phyloP scores from a whole-genome alignment of 2,329 filamentous ascomycete species.

The Fusarium acutatum region DNA sequence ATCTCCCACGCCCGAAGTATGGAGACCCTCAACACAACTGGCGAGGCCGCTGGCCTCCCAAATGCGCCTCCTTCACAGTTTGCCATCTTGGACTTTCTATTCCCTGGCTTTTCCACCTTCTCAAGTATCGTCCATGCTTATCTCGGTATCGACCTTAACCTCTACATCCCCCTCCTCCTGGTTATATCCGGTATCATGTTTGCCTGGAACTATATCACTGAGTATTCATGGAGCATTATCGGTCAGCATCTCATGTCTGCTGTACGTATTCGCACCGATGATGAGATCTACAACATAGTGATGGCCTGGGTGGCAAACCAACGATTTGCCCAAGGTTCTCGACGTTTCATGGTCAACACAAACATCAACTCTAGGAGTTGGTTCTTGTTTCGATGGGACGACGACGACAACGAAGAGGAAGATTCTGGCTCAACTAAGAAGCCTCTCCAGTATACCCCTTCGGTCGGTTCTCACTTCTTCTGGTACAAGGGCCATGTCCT shows the following conservation, averaged over 20 bases:
- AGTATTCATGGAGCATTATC: slow-evolving; percentile 57
- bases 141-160: slow-evolving; percentile 67
- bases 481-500: slow-evolving; percentile 69
- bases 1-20: slow-evolving; percentile 26
- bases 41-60: slow-evolving; percentile 2
- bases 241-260: slow-evolving; percentile 69
- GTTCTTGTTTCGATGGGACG: slow-evolving; percentile 55
- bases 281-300: slow-evolving; percentile 77
- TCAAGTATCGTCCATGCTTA: slow-evolving; percentile 63
- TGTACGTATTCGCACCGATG: slow-evolving; percentile 72
- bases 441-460: slow-evolving; percentile 69
- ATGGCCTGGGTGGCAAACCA: slow-evolving; percentile 75
- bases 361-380: slow-evolving; percentile 63
- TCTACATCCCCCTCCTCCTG: slow-evolving; percentile 68
- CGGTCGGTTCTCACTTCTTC: slow-evolving; percentile 73
- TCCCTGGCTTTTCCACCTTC: slow-evolving; percentile 71
- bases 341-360: slow-evolving; percentile 72
- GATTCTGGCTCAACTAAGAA: slow-evolving; percentile 54
- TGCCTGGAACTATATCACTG: slow-evolving; percentile 61
- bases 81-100: slow-evolving; percentile 67
- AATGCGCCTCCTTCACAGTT: slow-evolving; percentile 47
- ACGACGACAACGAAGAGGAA: slow-evolving; percentile 58
- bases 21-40: slow-evolving; percentile 37
- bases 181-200: slow-evolving; percentile 58
- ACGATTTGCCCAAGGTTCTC: slow-evolving; percentile 65